A percentile compares a stretch with the other conserved stretches of the same genome.
phyloP scores from a whole-genome alignment of 192 early-diverging fungal genomes.

The Rhizophagus prolifer region DNA sequence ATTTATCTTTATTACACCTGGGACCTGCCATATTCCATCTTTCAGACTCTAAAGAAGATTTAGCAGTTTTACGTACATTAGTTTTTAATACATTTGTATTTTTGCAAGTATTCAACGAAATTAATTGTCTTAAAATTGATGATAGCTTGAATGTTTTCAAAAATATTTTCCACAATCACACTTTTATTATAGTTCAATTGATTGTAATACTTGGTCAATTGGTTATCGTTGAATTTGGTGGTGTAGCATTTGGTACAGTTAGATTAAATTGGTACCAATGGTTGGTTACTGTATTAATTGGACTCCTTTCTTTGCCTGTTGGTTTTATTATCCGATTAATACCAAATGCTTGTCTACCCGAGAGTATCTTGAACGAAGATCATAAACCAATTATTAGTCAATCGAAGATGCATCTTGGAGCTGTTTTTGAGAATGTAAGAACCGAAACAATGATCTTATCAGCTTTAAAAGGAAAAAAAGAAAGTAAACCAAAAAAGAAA shows the following conservation, averaged over 20 bases:
- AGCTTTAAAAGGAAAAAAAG: background rate
- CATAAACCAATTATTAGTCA: slow-evolving; percentile 32
- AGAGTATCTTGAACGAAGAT: slow-evolving; percentile 36
- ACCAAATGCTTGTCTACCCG: slow-evolving; percentile 61
- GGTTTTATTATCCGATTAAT: slow-evolving; percentile 78
- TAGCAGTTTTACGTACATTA: slow-evolving; percentile 66
- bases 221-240: slow-evolving; percentile 85
- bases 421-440: slow-evolving; percentile 16
- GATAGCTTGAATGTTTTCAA: slow-evolving; percentile 85
- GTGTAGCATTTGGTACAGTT: slow-evolving; percentile 83
- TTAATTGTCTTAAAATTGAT: slow-evolving; percentile 87
- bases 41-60: slow-evolving; percentile 35
- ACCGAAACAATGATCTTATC: background rate
- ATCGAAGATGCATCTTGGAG: slow-evolving; percentile 35
- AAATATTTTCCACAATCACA: slow-evolving; percentile 76
- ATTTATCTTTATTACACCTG: slow-evolving; percentile 57
- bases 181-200: slow-evolving; percentile 77
- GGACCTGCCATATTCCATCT: slow-evolving; percentile 67
- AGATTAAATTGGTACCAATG: slow-evolving; percentile 69
- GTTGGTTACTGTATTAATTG: slow-evolving; percentile 77
- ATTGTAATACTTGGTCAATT: slow-evolving; percentile 73
- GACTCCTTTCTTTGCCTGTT: slow-evolving; percentile 76
- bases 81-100: slow-evolving; percentile 96
- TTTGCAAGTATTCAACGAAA: slow-evolving; percentile 92
- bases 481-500: background rate